Conservation (phyloP, 331 rosid species). For the Saraca asoca region DNA sequence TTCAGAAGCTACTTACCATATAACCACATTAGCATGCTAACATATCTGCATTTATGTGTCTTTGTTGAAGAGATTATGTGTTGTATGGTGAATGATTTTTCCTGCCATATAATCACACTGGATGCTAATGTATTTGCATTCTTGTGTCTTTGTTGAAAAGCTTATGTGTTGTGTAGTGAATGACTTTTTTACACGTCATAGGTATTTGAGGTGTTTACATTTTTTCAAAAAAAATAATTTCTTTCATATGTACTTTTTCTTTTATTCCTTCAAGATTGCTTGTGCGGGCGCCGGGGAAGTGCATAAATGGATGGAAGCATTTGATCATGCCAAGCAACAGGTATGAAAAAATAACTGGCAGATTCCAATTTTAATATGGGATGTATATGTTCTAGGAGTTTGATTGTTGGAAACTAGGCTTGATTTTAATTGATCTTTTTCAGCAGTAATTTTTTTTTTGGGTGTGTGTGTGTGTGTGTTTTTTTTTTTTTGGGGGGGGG, state of each 20-base stretch:
- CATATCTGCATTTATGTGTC: constrained; percentile 22
- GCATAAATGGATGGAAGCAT: constrained; percentile 89
- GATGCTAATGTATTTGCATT: constrained; percentile 22
- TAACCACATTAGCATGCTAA: neutral
- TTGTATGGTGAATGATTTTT: constrained; percentile 8
- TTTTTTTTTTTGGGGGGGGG: constrained; percentile 7
- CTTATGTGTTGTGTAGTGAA: constrained; percentile 23
- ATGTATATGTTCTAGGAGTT: constrained; percentile 25
- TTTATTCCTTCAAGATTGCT: constrained; percentile 75
- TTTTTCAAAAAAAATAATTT: constrained; percentile 33
- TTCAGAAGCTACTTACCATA: constrained; percentile 24
- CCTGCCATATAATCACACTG: neutral
- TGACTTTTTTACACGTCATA: neutral
- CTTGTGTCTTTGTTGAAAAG: constrained; percentile 8
- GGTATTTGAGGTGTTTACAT: neutral
- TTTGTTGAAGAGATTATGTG: constrained; percentile 21
- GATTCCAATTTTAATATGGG: constrained; percentile 10
- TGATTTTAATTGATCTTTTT: constrained; percentile 25
- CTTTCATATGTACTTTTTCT: constrained; percentile 12
- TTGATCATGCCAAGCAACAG: constrained; percentile 98
- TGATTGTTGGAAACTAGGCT: constrained; percentile 21
- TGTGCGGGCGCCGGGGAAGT: constrained; percentile 81
- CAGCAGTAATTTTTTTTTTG: too few species aligned
- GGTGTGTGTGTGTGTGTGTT: too few species aligned
- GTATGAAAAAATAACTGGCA: constrained; percentile 45